Conservation (phyloP, 2,329 filamentous ascomycete species). For the Phoma sp. region DNA sequence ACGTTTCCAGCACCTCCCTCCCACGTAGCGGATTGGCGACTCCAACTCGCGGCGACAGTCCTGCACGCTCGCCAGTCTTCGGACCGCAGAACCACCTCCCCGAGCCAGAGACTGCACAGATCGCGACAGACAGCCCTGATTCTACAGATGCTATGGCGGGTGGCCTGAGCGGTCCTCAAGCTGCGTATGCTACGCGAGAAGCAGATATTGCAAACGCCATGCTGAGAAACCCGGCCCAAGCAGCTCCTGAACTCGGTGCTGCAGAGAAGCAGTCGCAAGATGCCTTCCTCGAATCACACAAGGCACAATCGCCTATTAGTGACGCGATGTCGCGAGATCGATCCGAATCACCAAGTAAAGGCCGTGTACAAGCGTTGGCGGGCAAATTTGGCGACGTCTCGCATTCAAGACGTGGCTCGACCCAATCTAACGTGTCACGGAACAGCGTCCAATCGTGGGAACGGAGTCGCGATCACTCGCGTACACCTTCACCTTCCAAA, state of each 20-base stretch:
- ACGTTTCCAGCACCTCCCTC: slow-evolving; percentile 47
- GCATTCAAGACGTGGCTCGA: slow-evolving; percentile 54
- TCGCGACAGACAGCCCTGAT: slow-evolving; percentile 50
- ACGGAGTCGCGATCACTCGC: slow-evolving; percentile 46
- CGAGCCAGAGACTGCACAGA: slow-evolving; percentile 55
- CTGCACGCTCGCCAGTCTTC: slow-evolving; percentile 64
- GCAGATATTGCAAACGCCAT: slow-evolving; percentile 45
- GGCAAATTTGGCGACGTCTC: slow-evolving; percentile 56
- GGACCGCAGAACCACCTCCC: slow-evolving; percentile 53
- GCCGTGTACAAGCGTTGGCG: slow-evolving; percentile 58
- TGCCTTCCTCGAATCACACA: slow-evolving; percentile 45
- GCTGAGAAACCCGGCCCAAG: slow-evolving; percentile 28
- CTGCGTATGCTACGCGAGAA: slow-evolving; percentile 43
- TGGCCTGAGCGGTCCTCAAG: slow-evolving; percentile 29
- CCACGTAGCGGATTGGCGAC: slow-evolving; percentile 62
- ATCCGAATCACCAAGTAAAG: slow-evolving; percentile 56
- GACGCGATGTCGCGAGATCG: slow-evolving; percentile 41
- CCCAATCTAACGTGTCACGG: slow-evolving; percentile 50
- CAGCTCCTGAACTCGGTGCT: slow-evolving; percentile 31
- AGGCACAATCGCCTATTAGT: slow-evolving; percentile 33
- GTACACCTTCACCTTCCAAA: slow-evolving; percentile 41
- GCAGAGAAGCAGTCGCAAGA: slow-evolving; percentile 43
- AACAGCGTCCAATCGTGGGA: slow-evolving; percentile 50
- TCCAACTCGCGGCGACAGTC: slow-evolving; percentile 65
- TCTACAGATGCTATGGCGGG: slow-evolving; percentile 35